A percentile compares a stretch with the other conserved stretches of the same genome.
Conservation (phyloP, 371 early-diverging fungal genomes). For the Sporodiniella umbellata region DNA sequence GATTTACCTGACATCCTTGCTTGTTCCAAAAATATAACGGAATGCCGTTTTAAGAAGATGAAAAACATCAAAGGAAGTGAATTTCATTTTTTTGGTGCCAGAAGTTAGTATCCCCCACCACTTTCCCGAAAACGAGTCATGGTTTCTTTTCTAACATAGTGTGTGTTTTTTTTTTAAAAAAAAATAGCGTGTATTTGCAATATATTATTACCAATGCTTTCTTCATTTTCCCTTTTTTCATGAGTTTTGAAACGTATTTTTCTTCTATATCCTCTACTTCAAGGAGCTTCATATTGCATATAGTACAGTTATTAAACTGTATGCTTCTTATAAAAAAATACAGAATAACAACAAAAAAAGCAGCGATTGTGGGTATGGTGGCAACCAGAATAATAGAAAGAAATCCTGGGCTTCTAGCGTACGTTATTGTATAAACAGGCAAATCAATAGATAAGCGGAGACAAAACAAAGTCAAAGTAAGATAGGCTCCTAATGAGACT, state of each 20-base stretch:
- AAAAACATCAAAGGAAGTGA: background rate
- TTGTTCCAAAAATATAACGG: slow-evolving; percentile 20
- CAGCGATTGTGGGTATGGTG: slow-evolving; percentile 32
- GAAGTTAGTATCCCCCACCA: background rate
- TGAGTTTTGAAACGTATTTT: slow-evolving; percentile 28
- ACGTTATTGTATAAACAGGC: slow-evolving; percentile 33
- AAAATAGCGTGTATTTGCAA: background rate
- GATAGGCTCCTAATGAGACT: slow-evolving; percentile 31
- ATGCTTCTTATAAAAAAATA: slow-evolving; percentile 28
- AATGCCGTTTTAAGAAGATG: background rate
- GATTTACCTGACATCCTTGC: slow-evolving; percentile 29
- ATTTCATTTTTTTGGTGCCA: background rate
- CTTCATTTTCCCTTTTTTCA: background rate
- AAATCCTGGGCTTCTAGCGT: slow-evolving; percentile 32
- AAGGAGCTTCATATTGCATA: slow-evolving; percentile 27
- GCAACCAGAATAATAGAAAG: slow-evolving; percentile 28
- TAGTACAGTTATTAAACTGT: slow-evolving; percentile 22
- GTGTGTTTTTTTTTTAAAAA: no score
- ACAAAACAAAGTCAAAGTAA: slow-evolving; percentile 26
- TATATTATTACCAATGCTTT: background rate
- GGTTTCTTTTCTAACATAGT: background rate
- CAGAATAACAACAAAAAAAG: slow-evolving; percentile 20
- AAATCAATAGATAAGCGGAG: slow-evolving; percentile 34
- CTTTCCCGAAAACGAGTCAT: background rate
- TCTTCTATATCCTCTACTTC: slow-evolving; percentile 44